phyloP scores from a whole-genome alignment of 208 protist genomes.

The Lotmaria passim region DNA sequence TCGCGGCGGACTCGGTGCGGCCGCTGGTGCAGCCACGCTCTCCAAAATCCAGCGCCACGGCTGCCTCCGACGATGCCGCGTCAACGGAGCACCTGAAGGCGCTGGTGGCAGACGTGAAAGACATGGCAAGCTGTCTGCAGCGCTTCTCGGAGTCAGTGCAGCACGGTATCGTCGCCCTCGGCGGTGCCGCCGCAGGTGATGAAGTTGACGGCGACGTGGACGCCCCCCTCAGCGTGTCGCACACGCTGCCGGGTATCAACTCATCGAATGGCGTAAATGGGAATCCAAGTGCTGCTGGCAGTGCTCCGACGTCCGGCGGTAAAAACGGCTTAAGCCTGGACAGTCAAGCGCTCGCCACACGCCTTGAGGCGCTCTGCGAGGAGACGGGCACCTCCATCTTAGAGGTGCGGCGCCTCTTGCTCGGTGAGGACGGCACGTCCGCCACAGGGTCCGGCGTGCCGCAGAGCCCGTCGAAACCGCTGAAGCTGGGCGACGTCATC shows the following conservation, averaged over 20 bases:
- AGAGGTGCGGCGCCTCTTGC: constrained; percentile 39
- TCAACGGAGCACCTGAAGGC: constrained; percentile 8
- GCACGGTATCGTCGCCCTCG: constrained; percentile 35
- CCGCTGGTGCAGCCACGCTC: constrained; percentile 23
- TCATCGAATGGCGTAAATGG: background rate
- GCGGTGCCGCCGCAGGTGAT: constrained; percentile 8
- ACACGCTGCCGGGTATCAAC: constrained; percentile 4
- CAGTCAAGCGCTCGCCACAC: constrained; percentile 6
- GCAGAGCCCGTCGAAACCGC: background rate
- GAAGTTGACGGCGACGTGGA: background rate
- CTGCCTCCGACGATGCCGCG: background rate
- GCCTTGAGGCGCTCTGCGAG: constrained; percentile 37
- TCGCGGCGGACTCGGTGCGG: background rate
- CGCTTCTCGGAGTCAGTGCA: constrained; percentile 31
- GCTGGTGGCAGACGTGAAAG: constrained; percentile 29
- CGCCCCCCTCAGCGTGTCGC: background rate
- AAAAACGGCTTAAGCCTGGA: background rate
- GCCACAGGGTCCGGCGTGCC: background rate
- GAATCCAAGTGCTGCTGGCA: background rate
- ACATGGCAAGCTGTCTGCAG: constrained; percentile 32
- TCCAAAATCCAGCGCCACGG: background rate
- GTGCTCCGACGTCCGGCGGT: too few relatives aligned
- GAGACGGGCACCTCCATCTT: constrained; percentile 48
- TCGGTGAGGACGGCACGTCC: constrained; percentile 17
- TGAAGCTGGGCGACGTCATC: constrained; percentile 39